phyloP scores from a whole-genome alignment of 1,284 basidiomycete species.

The Neolentinus lepideus region DNA sequence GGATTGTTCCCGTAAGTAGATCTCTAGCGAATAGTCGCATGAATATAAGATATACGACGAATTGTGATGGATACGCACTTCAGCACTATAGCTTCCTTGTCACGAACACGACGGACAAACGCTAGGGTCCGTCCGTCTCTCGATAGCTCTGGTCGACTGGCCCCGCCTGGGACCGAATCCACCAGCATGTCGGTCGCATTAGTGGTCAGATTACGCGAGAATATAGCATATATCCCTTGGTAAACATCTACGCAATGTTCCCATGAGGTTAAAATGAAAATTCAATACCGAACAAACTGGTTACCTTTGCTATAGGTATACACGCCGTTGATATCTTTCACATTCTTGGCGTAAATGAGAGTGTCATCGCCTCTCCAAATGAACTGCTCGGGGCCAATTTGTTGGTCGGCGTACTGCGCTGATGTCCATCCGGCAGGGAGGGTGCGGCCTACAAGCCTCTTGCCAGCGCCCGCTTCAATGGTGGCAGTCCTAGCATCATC shows the following conservation, averaged over 20 bases:
- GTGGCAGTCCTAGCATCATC: conserved; percentile 31
- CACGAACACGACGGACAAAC: conserved; percentile 65
- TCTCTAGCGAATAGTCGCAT: conserved; percentile 36
- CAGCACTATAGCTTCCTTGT: conserved; percentile 62
- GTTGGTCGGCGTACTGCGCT: conserved; percentile 53
- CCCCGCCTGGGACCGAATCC: conserved; percentile 53
- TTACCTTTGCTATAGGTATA: conserved; percentile 62
- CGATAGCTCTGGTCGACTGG: conserved; percentile 67
- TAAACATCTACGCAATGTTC: conserved; percentile 46
- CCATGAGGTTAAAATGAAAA: background rate
- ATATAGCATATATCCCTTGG: conserved; percentile 63
- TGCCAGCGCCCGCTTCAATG: conserved; percentile 36
- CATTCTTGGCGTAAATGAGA: conserved; percentile 61
- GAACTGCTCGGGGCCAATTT: conserved; percentile 66
- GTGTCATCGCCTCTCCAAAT: conserved; percentile 52
- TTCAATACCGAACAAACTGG: background rate
- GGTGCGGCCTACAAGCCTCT: conserved; percentile 44
- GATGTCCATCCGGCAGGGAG: conserved; percentile 54
- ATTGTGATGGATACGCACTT: conserved; percentile 36
- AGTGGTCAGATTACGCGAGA: conserved; percentile 52
- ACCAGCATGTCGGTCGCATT: conserved; percentile 45
- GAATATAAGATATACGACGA: background rate
- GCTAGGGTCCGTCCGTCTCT: conserved; percentile 60
- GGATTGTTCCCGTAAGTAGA: conserved; percentile 53
- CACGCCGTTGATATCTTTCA: conserved; percentile 38